A percentile compares a stretch with the other conserved stretches of the same genome.
phyloP scores from a whole-genome alignment of 2,329 filamentous ascomycete genomes.

The Blastomyces silverae region DNA sequence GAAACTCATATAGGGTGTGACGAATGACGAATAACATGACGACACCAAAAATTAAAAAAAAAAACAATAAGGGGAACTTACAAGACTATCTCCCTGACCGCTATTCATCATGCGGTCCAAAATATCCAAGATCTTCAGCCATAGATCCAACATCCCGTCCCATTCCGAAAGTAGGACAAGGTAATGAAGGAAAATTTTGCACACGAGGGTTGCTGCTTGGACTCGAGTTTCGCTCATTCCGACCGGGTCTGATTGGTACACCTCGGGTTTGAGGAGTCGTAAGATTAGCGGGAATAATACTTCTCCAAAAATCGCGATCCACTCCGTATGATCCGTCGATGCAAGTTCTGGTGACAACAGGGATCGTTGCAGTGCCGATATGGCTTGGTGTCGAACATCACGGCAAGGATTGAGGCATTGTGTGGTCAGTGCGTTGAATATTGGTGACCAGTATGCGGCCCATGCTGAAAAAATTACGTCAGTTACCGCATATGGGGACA shows the following conservation, averaged over 20 bases:
- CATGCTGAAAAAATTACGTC: conserved; percentile 56
- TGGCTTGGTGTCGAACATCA: conserved; percentile 82
- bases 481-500: conserved; percentile 17
- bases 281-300: conserved; percentile 88
- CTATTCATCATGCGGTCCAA: conserved; percentile 96
- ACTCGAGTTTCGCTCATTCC: conserved; percentile 96
- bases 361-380: conserved; percentile 76
- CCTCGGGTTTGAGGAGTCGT: conserved; percentile 82
- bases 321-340: conserved; percentile 77
- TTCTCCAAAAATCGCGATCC: conserved; percentile 90
- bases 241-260: conserved; percentile 80
- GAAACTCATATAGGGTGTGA: not conserved
- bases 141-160: conserved; percentile 84
- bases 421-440: conserved; percentile 78
- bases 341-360: conserved; percentile 78
- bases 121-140: conserved; percentile 85
- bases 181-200: conserved; percentile 94
- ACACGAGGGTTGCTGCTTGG: conserved; percentile 81
- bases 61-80: conserved; percentile 43
- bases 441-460: conserved; percentile 95
- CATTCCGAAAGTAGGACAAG: conserved; percentile 75
- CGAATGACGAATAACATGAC: not conserved
- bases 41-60: conserved; percentile 2
- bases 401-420: conserved; percentile 94
- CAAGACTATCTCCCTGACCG: conserved; percentile 80